Evolutionary conservation across 1,284 basidiomycete genomes (phyloP).

Genomic region (Cryptococcus sp.): DNA sequence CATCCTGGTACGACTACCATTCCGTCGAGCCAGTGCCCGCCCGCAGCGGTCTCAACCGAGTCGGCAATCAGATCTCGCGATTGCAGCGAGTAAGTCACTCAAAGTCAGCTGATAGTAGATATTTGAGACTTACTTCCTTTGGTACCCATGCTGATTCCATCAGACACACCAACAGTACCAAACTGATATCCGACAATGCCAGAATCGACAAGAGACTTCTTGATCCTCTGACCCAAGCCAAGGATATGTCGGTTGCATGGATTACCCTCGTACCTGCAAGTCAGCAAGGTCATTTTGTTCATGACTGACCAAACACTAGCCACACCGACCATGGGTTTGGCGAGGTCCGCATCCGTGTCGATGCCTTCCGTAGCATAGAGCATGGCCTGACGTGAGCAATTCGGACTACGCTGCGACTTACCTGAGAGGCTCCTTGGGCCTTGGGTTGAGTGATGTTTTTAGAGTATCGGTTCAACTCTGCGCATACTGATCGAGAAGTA

Average conservation of each 20-base stretch:
- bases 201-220: constrained; percentile 62
- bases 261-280: constrained; percentile 78
- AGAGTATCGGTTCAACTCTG: constrained; percentile 86
- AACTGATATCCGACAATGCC: constrained; percentile 93
- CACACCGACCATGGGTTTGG: constrained; percentile 96
- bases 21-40: constrained; percentile 96
- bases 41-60: constrained; percentile 91
- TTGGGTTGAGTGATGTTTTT: constrained; percentile 79
- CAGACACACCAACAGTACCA: constrained; percentile 93
- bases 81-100: constrained; percentile 86
- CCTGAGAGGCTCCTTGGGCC: constrained; percentile 88
- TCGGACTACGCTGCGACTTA: constrained; percentile 26
- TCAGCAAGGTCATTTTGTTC: too few species aligned
- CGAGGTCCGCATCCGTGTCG: constrained; percentile 66
- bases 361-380: constrained; percentile 91
- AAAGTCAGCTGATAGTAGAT: constrained; percentile 2
- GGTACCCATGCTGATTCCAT: constrained; percentile 97
- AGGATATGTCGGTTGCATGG: constrained; percentile 87
- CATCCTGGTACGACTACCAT: constrained; percentile 95
- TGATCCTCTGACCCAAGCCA: constrained; percentile 76
- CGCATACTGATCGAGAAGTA: too few species aligned
- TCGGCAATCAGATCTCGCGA: constrained; percentile 96
- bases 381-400: constrained; percentile 64
- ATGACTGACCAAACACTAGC: constrained; percentile 52
- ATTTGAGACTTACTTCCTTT: constrained; percentile 54